phyloP scores from a whole-genome alignment of 2,329 filamentous ascomycete species.

The Phyllosticta ampelicida region DNA sequence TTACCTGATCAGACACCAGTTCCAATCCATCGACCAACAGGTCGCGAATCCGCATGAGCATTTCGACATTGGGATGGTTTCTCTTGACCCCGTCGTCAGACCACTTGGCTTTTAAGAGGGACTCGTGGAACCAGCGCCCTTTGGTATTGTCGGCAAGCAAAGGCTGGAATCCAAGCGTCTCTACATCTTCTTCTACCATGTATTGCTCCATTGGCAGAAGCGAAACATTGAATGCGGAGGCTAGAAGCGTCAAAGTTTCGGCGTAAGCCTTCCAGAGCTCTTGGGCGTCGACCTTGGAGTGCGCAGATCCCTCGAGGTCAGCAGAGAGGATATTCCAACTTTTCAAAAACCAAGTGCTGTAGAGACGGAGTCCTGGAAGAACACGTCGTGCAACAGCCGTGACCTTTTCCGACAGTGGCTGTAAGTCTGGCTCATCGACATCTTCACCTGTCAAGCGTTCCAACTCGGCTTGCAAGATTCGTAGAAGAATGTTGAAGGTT shows the following conservation, averaged over 20 bases:
- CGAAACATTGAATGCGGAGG: conserved; percentile 47
- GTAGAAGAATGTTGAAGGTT: conserved; percentile 62
- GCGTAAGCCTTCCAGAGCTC: conserved; percentile 57
- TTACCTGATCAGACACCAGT: conserved; percentile 41
- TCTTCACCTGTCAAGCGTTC: conserved; percentile 41
- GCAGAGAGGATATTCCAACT: conserved; percentile 45
- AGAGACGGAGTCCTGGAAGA: conserved; percentile 53
- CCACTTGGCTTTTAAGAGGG: conserved; percentile 40
- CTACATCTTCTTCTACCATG: conserved; percentile 57
- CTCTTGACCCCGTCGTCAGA: conserved; percentile 41
- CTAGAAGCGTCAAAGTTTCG: conserved; percentile 49
- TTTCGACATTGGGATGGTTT: conserved; percentile 50
- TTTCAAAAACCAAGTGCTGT: conserved; percentile 55
- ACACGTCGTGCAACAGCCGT: conserved; percentile 50
- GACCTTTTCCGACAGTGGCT: conserved; percentile 39
- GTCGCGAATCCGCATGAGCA: conserved; percentile 54
- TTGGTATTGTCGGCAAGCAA: conserved; percentile 40
- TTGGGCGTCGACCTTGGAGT: conserved; percentile 46
- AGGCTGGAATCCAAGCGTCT: conserved; percentile 55
- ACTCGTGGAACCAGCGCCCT: conserved; percentile 41
- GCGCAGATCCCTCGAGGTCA: conserved; percentile 42
- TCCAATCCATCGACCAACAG: conserved; percentile 51
- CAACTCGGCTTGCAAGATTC: conserved; percentile 59
- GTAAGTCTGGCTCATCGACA: conserved; percentile 22
- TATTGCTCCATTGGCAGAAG: conserved; percentile 48